Evolutionary conservation across 208 protist species (phyloP), one percentile per base, ranked within the genome.

Genomic region (Wallacemonas sp.): DNA sequence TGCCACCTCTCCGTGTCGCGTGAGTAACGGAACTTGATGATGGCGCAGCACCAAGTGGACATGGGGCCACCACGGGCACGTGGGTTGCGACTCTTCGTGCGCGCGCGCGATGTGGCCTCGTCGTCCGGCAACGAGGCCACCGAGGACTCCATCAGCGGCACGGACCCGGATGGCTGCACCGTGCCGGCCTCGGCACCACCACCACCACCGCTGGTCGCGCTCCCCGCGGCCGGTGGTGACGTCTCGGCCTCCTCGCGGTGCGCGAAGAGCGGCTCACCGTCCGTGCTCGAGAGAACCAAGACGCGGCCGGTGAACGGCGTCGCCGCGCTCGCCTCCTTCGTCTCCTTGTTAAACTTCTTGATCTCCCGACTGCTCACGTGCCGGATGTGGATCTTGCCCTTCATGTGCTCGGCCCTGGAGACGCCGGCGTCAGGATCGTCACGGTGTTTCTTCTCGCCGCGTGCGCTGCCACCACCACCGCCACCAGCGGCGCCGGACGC

Each of bases 1-100:
- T 68, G 50, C 82, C 86, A 92, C 38, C 84, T 79, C 69, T 95
- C 86, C 52, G 66, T 65, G 44, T 95, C 86, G 3, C 81, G 81
- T n/a, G 69, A 24, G 45, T 48, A 67, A 48, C 68, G 71, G 29
- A 95, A 95, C 37, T 83, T 79, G 29, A 95, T 63, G 24, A 85
- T 63, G 13, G 85, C 59, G 36, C 52, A 63, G 15, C 55, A 61
- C 77, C 83, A 89, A n/a, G 41, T 58, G 4, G 13, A 30, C 68
- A 82, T 81, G 12, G 24, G 38, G n/a, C 45, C 37, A 17, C 33
- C 26, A 59, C 26, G n/a, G n/a, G 24, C 42, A 50, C 15, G 53
- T 19, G 5, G 9, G 41, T 70, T 59, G 27, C 17, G 24, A 57
- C 58, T 66, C 21, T 60, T 29, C 39, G 13, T 45, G 10, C 1